Evolutionary conservation across 208 protist genomes (phyloP), one percentile per base, ranked within the genome.

Genomic region (Leishmania lainsoni): DNA sequence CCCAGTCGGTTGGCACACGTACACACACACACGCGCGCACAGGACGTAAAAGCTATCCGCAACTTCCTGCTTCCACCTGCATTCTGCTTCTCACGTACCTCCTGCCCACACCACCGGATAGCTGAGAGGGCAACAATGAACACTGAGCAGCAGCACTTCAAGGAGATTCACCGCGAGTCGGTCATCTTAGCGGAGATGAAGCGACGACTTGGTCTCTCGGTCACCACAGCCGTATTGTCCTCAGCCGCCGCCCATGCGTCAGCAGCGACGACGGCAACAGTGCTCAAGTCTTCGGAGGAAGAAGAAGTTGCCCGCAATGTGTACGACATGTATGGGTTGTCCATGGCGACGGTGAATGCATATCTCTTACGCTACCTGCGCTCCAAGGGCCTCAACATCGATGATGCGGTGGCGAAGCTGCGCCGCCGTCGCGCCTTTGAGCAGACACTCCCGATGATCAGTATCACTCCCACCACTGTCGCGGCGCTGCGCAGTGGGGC

Each of bases 301-400:
- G 48, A 45, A 32, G 52, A 49, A 5, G 78, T 51, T 29, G 78
- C 63, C 5, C 72, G 78, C 5, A 68, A 81, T 49, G 48, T 86
- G 22, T 76, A 61, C 74, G 65, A 81, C 3, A 58, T 29, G 32
- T 86, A 82, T 58, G 82, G 82, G 20, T 26, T 86, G 22, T 82
- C 82, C 45, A 82, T 79, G 78, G 72, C 54, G 4, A 81, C 78
- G 0, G 76, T 92, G 35, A 87, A 95, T n/a, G 88, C 83, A 3
- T 95, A 90, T 73, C 83, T 96, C 16, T 32, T 93, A 39, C 91
- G 93, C 22, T 95, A 86, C 78, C 82, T 96, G 51, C 82, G 76
- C 16, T 86, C 87, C 39, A 88, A 89, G 61, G 68, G 93, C 52
- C 74, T 89, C 20, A 87, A 58, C 72, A 80, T 92, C 32, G 29